Base-by-base conservation (phyloP, 2,329 filamentous ascomycete genomes). In the Pseudocercospora fuligena region DNA sequence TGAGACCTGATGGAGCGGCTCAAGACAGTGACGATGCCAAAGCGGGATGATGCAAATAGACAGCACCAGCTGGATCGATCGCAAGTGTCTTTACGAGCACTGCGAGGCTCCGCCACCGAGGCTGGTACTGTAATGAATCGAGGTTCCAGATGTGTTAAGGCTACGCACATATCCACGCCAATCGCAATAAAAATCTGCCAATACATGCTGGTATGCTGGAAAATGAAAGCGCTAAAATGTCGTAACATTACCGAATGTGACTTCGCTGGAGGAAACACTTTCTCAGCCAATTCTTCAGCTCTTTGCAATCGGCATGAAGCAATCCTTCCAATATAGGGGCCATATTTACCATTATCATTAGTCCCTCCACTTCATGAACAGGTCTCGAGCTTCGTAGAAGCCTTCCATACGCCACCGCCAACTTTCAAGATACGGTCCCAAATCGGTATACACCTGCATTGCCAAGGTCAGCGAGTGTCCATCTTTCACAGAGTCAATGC, bases 361-460 rank as follows among this genome's bases (percentile, higher is more conserved):
- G 36, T 14, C 62, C 16, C n/a, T 36, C n/a, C 43, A 40, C 62
- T n/a, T 29, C 54, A 64, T 5, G 33, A 33, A 53, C n/a, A 12
- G 8, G 63, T 79, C 76, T 60, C 69, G 72, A 4, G 74, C 78
- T 46, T 78, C 74, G 27, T 75, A 78, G 68, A 76, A 81, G 70
- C 71, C 80, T 71, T 74, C 75, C 77, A 77, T 75, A 68, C 58
- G 73, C 79, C 69, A 79, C 69, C 74, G 74, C 77, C 72, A 73
- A 19, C 72, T 74, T 53, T 66, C 63, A 57, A 81, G 65, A 60
- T 75, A 77, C 19, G 73, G 73, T 23, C 66, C 69, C 33, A 82
- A 72, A 60, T 76, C 73, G 49, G 73, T 66, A 43, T 77, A 72
- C 27, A 70, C 75, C 51, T 56, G 51, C 23, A 29, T 27, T n/a